Percentiles rank a stretch among this genome's conserved stretches.
Conservation (phyloP, 768 basidiomycete genomes). For the Hortiboletus flavorubellus region DNA sequence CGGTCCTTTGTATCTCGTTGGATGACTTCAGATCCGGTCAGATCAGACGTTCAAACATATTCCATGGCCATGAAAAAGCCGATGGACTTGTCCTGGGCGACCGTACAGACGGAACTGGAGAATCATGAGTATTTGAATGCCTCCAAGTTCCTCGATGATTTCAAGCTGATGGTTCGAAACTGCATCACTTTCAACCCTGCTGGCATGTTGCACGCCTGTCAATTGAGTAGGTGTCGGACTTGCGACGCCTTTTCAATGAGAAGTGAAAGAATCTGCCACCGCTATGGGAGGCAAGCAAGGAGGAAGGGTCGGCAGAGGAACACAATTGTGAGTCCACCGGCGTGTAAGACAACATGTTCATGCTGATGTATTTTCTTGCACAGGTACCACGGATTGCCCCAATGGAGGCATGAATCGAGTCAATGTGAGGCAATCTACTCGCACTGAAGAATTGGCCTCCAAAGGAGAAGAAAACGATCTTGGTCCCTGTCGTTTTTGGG, state of each 20-base stretch:
- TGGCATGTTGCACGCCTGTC: slow-evolving; percentile 62
- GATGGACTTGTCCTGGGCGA: slow-evolving; percentile 93
- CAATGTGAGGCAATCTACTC: too few species aligned
- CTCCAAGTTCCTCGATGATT: slow-evolving; percentile 81
- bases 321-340: slow-evolving; percentile 51
- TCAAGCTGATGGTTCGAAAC: slow-evolving; percentile 93
- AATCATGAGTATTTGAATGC: slow-evolving; percentile 70
- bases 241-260: slow-evolving; percentile 88
- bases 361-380: slow-evolving; percentile 16
- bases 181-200: slow-evolving; percentile 90
- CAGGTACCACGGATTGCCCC: slow-evolving; percentile 63
- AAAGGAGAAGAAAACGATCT: slow-evolving; percentile 62
- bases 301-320: slow-evolving; percentile 67
- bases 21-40: slow-evolving; percentile 58
- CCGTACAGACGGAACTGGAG: slow-evolving; percentile 85
- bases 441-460: slow-evolving; percentile 50
- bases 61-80: slow-evolving; percentile 87
- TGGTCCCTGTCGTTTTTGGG: too few species aligned
- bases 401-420: too few species aligned
- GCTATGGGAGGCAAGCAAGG: slow-evolving; percentile 49
- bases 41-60: slow-evolving; percentile 79
- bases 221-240: slow-evolving; percentile 76
- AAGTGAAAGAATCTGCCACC: slow-evolving; percentile 83
- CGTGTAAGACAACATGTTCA: neutral
- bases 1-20: neutral